These are phyloP conservation scores for Leptographium wingfieldii DNA, from an alignment of 2,329 filamentous ascomycete genomes.

Conservation along the genomic window DNA sequence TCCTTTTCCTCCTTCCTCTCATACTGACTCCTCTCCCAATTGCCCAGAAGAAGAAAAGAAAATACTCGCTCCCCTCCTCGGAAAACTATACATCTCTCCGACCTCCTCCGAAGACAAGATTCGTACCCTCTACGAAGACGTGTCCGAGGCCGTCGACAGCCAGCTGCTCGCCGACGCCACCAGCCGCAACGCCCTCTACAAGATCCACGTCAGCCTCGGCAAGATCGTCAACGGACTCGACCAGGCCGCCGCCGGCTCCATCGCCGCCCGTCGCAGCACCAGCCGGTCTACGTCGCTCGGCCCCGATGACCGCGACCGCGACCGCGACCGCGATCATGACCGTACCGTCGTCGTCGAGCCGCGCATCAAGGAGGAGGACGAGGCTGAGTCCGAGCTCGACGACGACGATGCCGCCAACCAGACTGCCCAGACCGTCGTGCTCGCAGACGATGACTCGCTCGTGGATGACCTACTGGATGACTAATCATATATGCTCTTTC, in stretches of 20 bases:
- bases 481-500: neutral
- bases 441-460: constrained; percentile 5
- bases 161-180: constrained; percentile 47
- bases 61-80: constrained; percentile 60
- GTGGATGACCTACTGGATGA: constrained; percentile 9
- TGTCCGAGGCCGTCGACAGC: constrained; percentile 50
- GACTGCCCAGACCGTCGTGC: constrained; percentile 13
- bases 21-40: constrained; percentile 15
- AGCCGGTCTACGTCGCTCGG: constrained; percentile 32
- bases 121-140: constrained; percentile 42
- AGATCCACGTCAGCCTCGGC: constrained; percentile 53
- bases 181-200: constrained; percentile 52
- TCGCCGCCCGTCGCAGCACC: constrained; percentile 21
- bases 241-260: constrained; percentile 17
- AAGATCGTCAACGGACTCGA: constrained; percentile 53
- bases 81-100: constrained; percentile 69
- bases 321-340: neutral
- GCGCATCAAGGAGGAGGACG: constrained; percentile 36
- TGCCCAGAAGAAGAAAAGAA: constrained; percentile 75
- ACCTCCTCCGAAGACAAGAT: constrained; percentile 47
- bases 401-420: constrained; percentile 25
- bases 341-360: constrained; percentile 21
- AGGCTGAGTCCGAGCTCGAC: constrained; percentile 29
- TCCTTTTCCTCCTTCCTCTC: neutral
- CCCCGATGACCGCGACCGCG: constrained; percentile 16